Conservation (phyloP, 1,284 basidiomycete genomes). For the Irpex sp. region DNA sequence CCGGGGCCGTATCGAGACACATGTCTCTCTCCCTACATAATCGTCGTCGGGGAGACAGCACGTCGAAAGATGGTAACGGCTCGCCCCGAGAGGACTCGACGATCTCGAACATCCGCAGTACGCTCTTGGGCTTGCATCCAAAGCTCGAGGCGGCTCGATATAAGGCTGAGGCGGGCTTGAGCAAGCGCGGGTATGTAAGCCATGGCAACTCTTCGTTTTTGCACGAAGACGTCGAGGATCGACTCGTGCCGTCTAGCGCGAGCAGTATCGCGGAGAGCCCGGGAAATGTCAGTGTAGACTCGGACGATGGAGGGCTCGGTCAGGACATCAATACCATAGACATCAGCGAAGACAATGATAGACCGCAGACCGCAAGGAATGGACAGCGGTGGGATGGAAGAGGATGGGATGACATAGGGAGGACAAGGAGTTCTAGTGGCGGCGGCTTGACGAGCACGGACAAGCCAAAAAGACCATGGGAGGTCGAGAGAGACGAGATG, state of each 20-base stretch:
- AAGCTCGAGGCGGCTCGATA: slow-evolving; percentile 51
- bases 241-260: slow-evolving; percentile 22
- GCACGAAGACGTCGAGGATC: slow-evolving; percentile 26
- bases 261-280: slow-evolving; percentile 15
- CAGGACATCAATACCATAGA: slow-evolving; percentile 17
- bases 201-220: slow-evolving; percentile 16
- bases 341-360: slow-evolving; percentile 13
- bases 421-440: slow-evolving; percentile 14
- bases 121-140: slow-evolving; percentile 35
- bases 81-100: slow-evolving; percentile 21
- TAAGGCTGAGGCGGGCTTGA: slow-evolving; percentile 68
- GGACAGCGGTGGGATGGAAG: slow-evolving; percentile 21
- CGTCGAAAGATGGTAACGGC: slow-evolving; percentile 1
- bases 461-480: slow-evolving; percentile 13
- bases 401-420: slow-evolving; percentile 17
- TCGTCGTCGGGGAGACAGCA: slow-evolving; percentile 11
- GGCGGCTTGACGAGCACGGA: slow-evolving; percentile 9
- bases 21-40: slow-evolving; percentile 28
- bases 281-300: slow-evolving; percentile 4
- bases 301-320: slow-evolving; percentile 20
- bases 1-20: slow-evolving; percentile 32
- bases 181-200: slow-evolving; percentile 50
- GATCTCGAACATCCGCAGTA: slow-evolving; percentile 21
- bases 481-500: slow-evolving; percentile 44
- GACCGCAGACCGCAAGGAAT: background rate